Conservation (phyloP, 495 filamentous ascomycete species). For the Podospora anserina region DNA sequence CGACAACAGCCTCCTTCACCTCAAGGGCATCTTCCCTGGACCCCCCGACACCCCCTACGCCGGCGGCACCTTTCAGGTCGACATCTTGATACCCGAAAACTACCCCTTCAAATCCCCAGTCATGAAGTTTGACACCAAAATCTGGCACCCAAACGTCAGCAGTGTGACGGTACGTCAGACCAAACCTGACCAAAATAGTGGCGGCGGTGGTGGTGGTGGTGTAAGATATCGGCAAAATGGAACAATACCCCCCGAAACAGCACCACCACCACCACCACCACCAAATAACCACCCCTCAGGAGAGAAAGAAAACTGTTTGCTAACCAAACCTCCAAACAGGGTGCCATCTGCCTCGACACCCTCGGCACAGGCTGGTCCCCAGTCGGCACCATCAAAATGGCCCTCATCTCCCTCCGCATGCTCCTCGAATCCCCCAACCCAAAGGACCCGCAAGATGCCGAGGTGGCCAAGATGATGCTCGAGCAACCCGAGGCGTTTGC, state of each 20-base stretch:
- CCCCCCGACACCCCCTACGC: slow-evolving; percentile 94
- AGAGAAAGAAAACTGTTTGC: background rate
- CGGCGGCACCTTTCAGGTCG: slow-evolving; percentile 76
- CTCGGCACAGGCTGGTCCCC: slow-evolving; percentile 88
- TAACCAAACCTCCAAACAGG: slow-evolving; percentile 49
- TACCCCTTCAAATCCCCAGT: slow-evolving; percentile 91
- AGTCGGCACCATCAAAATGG: slow-evolving; percentile 92
- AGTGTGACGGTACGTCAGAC: slow-evolving; percentile 75
- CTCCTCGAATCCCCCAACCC: slow-evolving; percentile 92
- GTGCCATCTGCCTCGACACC: slow-evolving; percentile 96
- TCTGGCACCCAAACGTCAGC: slow-evolving; percentile 98
- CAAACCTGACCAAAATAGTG: background rate
- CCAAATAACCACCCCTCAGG: background rate
- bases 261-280: background rate
- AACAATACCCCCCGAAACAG: background rate
- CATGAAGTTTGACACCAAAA: slow-evolving; percentile 92
- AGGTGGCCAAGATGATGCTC: slow-evolving; percentile 90
- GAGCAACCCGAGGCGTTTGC: slow-evolving; percentile 74
- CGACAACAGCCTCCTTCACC: slow-evolving; percentile 73
- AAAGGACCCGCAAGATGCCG: slow-evolving; percentile 94
- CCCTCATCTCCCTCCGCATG: slow-evolving; percentile 87
- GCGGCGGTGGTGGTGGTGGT: too few relatives aligned
- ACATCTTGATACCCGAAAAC: slow-evolving; percentile 81
- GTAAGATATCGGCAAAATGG: background rate
- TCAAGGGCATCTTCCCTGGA: slow-evolving; percentile 78